These are phyloP conservation scores for Ceratopteris richardii DNA, from an alignment of 75 land plant species.

Conservation along the genomic window DNA sequence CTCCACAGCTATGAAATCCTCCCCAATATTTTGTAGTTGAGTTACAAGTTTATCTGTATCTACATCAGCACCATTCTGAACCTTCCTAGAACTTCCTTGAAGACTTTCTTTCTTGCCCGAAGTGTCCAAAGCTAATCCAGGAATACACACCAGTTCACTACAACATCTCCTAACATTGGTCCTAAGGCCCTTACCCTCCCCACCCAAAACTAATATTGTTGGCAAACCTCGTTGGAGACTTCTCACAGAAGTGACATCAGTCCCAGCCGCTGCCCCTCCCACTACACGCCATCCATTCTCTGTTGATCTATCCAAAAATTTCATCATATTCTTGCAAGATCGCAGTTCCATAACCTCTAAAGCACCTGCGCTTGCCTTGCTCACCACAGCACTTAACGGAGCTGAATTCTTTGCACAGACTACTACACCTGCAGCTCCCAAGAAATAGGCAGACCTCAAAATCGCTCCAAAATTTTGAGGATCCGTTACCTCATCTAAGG, in stretches of 20 bases:
- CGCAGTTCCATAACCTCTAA: slow-evolving; percentile 79
- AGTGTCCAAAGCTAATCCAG: slow-evolving; percentile 19
- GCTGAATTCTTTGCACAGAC: slow-evolving; percentile 98
- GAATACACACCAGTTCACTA: slow-evolving; percentile 62
- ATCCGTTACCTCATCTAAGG: slow-evolving; percentile 91
- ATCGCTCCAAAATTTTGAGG: slow-evolving; percentile 97
- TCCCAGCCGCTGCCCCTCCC: slow-evolving; percentile 60
- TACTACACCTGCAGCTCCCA: slow-evolving; percentile 82
- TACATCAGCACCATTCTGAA: slow-evolving; percentile 9
- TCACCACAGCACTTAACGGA: slow-evolving; percentile 94
- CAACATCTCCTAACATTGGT: slow-evolving; percentile 79
- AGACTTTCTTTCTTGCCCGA: not conserved
- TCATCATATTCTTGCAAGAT: slow-evolving; percentile 92
- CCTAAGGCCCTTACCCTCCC: slow-evolving; percentile 91
- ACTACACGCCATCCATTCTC: slow-evolving; percentile 93
- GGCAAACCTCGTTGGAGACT: slow-evolving; percentile 56
- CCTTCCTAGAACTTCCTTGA: not conserved
- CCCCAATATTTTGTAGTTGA: not conserved
- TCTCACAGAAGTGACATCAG: slow-evolving; percentile 38
- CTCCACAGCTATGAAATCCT: slow-evolving; percentile 63
- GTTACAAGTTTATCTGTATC: slow-evolving; percentile 1
- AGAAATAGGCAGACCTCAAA: slow-evolving; percentile 78
- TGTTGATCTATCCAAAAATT: slow-evolving; percentile 59
- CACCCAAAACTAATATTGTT: slow-evolving; percentile 85
- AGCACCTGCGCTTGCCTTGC: slow-evolving; percentile 98